phyloP scores from a whole-genome alignment of 2,329 filamentous ascomycete genomes.

The Aspergillaceae sp. region DNA sequence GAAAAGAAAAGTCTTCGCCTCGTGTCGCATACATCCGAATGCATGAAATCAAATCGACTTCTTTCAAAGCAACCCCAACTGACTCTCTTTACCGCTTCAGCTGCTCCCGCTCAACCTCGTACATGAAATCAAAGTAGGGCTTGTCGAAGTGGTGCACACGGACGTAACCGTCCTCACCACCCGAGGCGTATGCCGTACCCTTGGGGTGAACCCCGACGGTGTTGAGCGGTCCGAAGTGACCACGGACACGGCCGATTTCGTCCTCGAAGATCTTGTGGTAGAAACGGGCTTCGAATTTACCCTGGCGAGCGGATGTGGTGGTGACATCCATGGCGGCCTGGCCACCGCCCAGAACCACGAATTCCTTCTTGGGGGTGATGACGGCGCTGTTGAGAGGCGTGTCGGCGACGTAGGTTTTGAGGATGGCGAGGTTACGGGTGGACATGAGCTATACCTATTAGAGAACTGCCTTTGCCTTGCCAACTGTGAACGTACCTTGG shows the following conservation, averaged over 20 bases:
- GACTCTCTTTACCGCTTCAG: constrained; percentile 33
- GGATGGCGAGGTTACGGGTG: constrained; percentile 73
- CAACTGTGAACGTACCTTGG: constrained; percentile 54
- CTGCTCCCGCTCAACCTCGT: constrained; percentile 90
- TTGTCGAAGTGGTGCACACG: constrained; percentile 98
- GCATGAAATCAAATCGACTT: constrained; percentile 14
- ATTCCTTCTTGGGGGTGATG: constrained; percentile 94
- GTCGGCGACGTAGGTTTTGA: constrained; percentile 88
- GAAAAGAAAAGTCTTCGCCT: constrained; percentile 19
- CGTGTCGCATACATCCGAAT: constrained; percentile 29
- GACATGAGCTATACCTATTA: constrained; percentile 57
- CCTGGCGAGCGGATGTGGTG: constrained; percentile 83
- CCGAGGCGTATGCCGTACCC: constrained; percentile 86
- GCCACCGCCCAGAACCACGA: constrained; percentile 93
- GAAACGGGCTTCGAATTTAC: constrained; percentile 98
- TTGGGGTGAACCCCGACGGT: constrained; percentile 89
- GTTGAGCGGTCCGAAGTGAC: constrained; percentile 95
- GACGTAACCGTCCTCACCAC: constrained; percentile 97
- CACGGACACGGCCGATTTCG: constrained; percentile 92
- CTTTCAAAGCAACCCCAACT: neutral
- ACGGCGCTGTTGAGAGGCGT: constrained; percentile 93
- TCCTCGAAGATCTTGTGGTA: constrained; percentile 99
- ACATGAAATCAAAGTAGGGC: constrained; percentile 96
- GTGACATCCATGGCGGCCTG: constrained; percentile 99
- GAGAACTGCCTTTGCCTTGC: too few species aligned